phyloP scores from a whole-genome alignment of 2,329 filamentous ascomycete species.

The Helotiales sp. region DNA sequence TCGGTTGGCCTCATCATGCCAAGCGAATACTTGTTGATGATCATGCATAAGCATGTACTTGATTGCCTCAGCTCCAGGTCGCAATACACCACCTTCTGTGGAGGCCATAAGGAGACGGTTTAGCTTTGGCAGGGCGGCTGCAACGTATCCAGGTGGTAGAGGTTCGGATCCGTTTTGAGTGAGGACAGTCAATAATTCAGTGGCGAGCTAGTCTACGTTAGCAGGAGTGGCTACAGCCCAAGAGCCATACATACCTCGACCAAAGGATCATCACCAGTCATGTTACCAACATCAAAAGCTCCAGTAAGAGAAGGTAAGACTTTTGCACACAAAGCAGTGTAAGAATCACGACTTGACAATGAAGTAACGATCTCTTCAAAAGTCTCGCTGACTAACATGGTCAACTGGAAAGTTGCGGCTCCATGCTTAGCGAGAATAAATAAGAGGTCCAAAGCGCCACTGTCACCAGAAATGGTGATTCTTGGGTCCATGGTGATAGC shows the following conservation, averaged over 20 bases:
- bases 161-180: slow-evolving; percentile 84
- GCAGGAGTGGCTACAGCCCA: slow-evolving; percentile 6
- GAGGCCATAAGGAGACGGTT: slow-evolving; percentile 82
- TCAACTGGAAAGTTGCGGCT: slow-evolving; percentile 88
- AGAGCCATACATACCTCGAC: slow-evolving; percentile 64
- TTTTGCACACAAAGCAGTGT: slow-evolving; percentile 79
- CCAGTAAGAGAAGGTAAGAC: slow-evolving; percentile 86
- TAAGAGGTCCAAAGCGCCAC: slow-evolving; percentile 78
- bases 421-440: slow-evolving; percentile 90
- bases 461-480: slow-evolving; percentile 73
- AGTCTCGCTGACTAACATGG: slow-evolving; percentile 83
- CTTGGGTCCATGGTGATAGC: slow-evolving; percentile 80
- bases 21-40: slow-evolving; percentile 85
- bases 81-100: slow-evolving; percentile 84
- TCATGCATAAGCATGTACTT: slow-evolving; percentile 92
- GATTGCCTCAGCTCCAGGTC: slow-evolving; percentile 82
- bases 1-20: slow-evolving; percentile 79
- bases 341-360: slow-evolving; percentile 71
- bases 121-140: slow-evolving; percentile 84
- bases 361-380: slow-evolving; percentile 85
- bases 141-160: slow-evolving; percentile 84
- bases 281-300: slow-evolving; percentile 84
- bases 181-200: slow-evolving; percentile 80
- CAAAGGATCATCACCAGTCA: slow-evolving; percentile 84
- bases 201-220: slow-evolving; percentile 64